Base-by-base conservation (phyloP, 31 red algal species). In the Endocladia muricata region DNA sequence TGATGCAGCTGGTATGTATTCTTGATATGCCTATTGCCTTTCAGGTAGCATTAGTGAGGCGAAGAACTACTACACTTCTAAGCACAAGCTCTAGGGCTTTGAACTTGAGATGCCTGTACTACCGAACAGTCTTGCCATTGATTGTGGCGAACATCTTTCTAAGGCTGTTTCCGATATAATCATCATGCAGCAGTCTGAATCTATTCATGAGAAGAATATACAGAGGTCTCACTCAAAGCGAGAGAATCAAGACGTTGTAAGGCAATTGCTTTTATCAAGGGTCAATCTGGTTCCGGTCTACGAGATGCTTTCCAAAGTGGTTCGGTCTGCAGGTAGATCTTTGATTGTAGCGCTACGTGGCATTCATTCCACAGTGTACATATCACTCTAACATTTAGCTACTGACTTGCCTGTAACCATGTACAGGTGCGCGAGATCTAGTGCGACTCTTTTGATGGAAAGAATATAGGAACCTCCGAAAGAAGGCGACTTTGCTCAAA, bases 81-180 rank as follows among this genome's bases (percentile, higher is more conserved):
- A 72, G 35, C 68, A 72, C 21, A 72, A 72, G 38, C 37, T 72
- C 36, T 51, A 72, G 26, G 68, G 68, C 13, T 72, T 49, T 33
- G 51, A 72, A 33, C 3, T 72, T n/a, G n/a, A 21, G 40, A 6
- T 72, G 25, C 35, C 17, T 30, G 35, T 72, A 25, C 4, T 49
- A 4, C 36, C 65, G 19, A 41, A 41, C 0, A 25, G 65, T 37
- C 26, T 69, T 13, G 0, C 65, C 19, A 9, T 69, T 15, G 0
- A 13, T 9, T 69, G 25, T 0, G 41, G 22, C 4, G 68, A 72
- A 4, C 37, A 72, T 7, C 51, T 33, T 0, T 8, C 37, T 4
- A 42, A 42, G 34, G 22, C 35, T 0, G 21, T 51, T 43, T 72
- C 68, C n/a, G 68, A 51, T 19, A 3, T 72, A 43, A 30, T 19